A percentile compares a stretch with the other conserved stretches of the same genome.
phyloP scores from a whole-genome alignment of 768 basidiomycete genomes.

The Panaeolus cyanescens region DNA sequence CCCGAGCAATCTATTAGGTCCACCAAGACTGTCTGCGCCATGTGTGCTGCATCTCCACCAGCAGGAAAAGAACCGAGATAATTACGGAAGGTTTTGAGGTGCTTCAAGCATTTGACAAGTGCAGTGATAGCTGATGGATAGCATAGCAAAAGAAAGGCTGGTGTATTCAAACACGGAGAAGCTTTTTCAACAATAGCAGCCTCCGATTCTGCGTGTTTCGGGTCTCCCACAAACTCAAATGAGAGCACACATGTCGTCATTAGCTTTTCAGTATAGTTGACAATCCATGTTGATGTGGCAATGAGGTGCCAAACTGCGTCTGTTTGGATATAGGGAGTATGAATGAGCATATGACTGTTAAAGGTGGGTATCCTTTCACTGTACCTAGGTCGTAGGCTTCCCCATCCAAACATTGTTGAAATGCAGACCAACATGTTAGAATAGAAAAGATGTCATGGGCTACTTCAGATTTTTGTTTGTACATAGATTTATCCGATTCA shows the following conservation, averaged over 20 bases:
- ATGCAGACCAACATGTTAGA: conserved; percentile 58
- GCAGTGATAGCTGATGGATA: conserved; percentile 64
- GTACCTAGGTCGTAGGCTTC: conserved; percentile 66
- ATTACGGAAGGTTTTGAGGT: conserved; percentile 60
- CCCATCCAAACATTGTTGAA: conserved; percentile 65
- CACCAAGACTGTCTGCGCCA: conserved; percentile 62
- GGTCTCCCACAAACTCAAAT: not conserved
- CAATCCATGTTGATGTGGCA: conserved; percentile 60
- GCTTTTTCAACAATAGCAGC: not conserved
- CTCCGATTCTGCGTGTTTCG: not conserved
- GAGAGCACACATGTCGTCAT: conserved; percentile 46
- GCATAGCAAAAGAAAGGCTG: conserved; percentile 57
- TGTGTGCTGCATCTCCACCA: conserved; percentile 60
- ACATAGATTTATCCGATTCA: conserved; percentile 37
- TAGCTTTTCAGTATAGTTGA: conserved; percentile 61
- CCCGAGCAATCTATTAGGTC: conserved; percentile 69
- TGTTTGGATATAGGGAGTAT: conserved; percentile 29
- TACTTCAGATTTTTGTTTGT: conserved; percentile 56
- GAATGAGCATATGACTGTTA: not conserved
- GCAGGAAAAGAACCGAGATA: conserved; percentile 55
- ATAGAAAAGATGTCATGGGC: conserved; percentile 71
- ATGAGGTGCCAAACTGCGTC: conserved; percentile 77
- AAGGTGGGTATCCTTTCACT: conserved; percentile 12
- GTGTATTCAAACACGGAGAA: conserved; percentile 7
- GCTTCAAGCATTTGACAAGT: conserved; percentile 48